Evolutionary conservation across 495 filamentous ascomycete genomes (phyloP).

Genomic region (Articulospora tetracladia): DNA sequence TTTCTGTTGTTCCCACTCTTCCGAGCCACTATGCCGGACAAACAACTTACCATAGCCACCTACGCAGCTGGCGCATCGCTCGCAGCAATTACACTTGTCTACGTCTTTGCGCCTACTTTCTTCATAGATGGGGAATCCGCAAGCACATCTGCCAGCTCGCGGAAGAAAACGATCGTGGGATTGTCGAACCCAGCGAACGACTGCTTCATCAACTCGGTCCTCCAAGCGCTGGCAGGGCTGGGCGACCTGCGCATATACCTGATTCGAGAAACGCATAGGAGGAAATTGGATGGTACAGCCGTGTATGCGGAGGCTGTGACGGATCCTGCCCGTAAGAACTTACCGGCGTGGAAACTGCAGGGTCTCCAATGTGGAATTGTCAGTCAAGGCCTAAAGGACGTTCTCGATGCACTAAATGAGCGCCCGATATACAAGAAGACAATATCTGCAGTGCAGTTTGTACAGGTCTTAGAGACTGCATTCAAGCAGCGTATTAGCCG

Average conservation of each 20-base stretch:
- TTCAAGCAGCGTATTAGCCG: conserved; percentile 88
- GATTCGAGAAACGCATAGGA: conserved; percentile 81
- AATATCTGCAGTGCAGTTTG: conserved; percentile 79
- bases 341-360: conserved; percentile 61
- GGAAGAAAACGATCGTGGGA: conserved; percentile 88
- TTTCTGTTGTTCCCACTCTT: background rate
- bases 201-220: conserved; percentile 97
- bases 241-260: conserved; percentile 86
- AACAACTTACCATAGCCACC: conserved; percentile 76
- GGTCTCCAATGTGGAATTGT: conserved; percentile 77
- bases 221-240: conserved; percentile 94
- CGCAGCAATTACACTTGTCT: conserved; percentile 92
- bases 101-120: conserved; percentile 94
- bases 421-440: conserved; percentile 91
- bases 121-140: conserved; percentile 79
- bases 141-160: conserved; percentile 46
- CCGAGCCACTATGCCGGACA: conserved; percentile 70
- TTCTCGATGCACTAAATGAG: conserved; percentile 92
- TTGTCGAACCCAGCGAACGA: conserved; percentile 92
- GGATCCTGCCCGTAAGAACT: conserved; percentile 38
- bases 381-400: conserved; percentile 85
- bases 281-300: conserved; percentile 67
- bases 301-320: conserved; percentile 61
- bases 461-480: conserved; percentile 74
- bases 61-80: conserved; percentile 96